Evolutionary conservation across 805 yeast species (phyloP), one percentile per base, ranked within the genome.

Genomic region (Wilhelminamyces savonicus): DNA sequence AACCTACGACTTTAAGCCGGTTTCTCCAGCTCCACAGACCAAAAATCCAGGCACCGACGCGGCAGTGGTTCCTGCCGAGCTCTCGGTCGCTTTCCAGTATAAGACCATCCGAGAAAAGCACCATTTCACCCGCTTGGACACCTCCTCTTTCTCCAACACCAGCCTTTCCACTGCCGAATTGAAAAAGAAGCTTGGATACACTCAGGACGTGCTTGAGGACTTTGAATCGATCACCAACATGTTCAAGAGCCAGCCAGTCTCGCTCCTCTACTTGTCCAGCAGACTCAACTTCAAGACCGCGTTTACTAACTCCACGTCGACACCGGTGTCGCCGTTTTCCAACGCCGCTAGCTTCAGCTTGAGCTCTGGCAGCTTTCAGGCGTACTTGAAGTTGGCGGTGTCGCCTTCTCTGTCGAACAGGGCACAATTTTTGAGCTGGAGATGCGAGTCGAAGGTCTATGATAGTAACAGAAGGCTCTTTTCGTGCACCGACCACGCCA

Each of bases 391-490:
- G 4, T 27, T 43, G 14, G 23, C n/a, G 5, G 23, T 41, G 3
- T 28, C 31, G 16, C 21, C 15, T 2, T 13, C 29, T 6, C 25
- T 24, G 16, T 21, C 23, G 15, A 20, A 16, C 8, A 6, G 19
- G 8, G 8, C 6, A 7, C 8, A 33, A 57, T 63, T 13, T 34
- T 41, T 5, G 28, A 21, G 36, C 5, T 62, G 66, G 60, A 52
- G 37, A 21, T 56, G 62, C 30, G 31, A 32, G 16, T 41, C 50
- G 8, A 44, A 46, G 26, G 48, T 62, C 4, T 57, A 43, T 31
- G 44, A 43, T 19, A 46, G 41, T 8, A 31, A 31, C 13, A 31
- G 42, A 13, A 28, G 48, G 5, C 32, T 62, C 10, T 43, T 52
- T 15, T 44, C 43, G 16, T 36, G 39, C 7, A 40, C 38, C 21